Evolutionary conservation across 2,329 filamentous ascomycete genomes (phyloP).

Genomic region (Ascochyta koolunga): DNA sequence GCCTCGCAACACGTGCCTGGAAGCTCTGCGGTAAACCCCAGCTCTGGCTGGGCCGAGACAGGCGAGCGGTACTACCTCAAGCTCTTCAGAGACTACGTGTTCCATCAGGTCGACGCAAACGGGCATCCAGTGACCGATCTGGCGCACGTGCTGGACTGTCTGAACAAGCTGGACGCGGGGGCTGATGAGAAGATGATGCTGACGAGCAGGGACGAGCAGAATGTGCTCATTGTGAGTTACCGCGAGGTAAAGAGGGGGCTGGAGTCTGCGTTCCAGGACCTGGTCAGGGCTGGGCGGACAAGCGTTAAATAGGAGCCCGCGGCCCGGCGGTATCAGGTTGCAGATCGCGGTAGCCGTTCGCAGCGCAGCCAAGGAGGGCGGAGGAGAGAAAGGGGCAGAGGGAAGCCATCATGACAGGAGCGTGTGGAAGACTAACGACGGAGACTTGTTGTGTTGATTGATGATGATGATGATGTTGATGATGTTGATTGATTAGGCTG

Average conservation of each 20-base stretch:
- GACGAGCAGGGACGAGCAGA: conserved; percentile 89
- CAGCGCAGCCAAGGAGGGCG: neutral
- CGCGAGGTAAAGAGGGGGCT: conserved; percentile 78
- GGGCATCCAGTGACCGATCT: conserved; percentile 84
- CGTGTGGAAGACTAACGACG: neutral
- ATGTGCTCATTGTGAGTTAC: conserved; percentile 85
- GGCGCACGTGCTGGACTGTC: conserved; percentile 81
- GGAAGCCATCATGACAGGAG: too few species aligned
- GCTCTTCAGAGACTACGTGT: conserved; percentile 95
- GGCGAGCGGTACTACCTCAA: conserved; percentile 92
- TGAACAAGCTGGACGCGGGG: conserved; percentile 93
- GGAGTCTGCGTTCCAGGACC: conserved; percentile 66
- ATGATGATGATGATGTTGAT: neutral
- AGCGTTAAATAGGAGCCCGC: conserved; percentile 32
- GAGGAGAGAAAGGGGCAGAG: neutral
- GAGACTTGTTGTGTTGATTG: neutral
- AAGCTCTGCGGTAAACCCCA: conserved; percentile 34
- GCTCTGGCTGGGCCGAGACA: conserved; percentile 80
- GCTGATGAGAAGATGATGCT: conserved; percentile 84
- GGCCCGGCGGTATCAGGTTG: neutral
- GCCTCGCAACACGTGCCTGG: conserved; percentile 61
- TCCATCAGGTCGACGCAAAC: conserved; percentile 89
- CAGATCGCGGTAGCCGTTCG: neutral
- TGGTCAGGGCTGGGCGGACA: conserved; percentile 48
- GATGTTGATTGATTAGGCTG: neutral